Percentiles rank a stretch among this genome's conserved stretches.
Conservation (phyloP, 2,329 filamentous ascomycete genomes). For the Beauveria caledonica region DNA sequence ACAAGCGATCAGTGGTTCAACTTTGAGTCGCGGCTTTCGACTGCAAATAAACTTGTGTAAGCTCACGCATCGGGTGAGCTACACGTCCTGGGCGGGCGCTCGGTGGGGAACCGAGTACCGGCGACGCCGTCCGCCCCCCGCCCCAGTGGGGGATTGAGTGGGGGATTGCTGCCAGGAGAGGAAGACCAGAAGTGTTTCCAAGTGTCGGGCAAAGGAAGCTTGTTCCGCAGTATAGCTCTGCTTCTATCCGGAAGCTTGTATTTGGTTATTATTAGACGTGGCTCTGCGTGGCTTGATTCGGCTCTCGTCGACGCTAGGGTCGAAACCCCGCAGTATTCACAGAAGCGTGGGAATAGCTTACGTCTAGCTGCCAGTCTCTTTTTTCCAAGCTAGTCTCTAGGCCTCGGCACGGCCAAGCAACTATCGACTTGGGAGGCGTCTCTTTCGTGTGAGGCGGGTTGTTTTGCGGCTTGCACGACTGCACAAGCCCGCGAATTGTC, state of each 20-base stretch:
- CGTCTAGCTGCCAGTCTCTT: not conserved
- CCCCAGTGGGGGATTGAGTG: not conserved
- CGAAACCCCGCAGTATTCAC: not conserved
- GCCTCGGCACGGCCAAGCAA: not conserved
- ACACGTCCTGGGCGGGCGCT: not conserved
- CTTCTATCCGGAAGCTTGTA: not conserved
- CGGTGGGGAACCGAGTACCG: not conserved
- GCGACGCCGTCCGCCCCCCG: not conserved
- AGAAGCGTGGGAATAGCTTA: not conserved
- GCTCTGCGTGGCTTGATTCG: not conserved
- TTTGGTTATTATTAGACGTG: not conserved
- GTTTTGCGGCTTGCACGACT: not conserved
- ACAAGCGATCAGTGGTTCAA: too few relatives aligned
- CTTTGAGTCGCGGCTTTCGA: not conserved
- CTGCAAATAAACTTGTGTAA: not conserved
- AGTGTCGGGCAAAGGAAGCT: not conserved
- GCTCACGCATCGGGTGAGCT: too few relatives aligned
- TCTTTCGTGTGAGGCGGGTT: not conserved
- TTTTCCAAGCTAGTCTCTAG: too few relatives aligned
- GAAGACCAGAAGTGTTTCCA: not conserved
- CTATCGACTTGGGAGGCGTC: not conserved
- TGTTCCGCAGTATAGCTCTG: too few relatives aligned
- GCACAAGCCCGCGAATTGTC: not conserved
- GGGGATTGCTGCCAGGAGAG: not conserved
- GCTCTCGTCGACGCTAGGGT: not conserved